phyloP scores from a whole-genome alignment of 371 early-diverging fungal species.

The Mucor plumbeus region DNA sequence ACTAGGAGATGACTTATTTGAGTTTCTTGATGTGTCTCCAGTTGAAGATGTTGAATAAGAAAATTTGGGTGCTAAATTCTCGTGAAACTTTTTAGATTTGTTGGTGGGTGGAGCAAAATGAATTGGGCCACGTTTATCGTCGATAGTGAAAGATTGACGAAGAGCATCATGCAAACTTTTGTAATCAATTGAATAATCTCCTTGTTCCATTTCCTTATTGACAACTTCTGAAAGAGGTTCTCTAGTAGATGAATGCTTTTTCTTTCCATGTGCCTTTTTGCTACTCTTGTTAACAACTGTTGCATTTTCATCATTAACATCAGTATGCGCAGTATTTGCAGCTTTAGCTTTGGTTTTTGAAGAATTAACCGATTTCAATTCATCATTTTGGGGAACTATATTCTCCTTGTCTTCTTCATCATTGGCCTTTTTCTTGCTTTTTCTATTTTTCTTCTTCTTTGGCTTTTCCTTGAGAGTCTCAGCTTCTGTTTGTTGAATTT shows the following conservation, averaged over 20 bases:
- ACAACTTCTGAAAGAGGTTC: not conserved
- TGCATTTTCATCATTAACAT: not conserved
- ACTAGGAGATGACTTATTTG: constrained; percentile 8
- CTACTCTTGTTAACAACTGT: not conserved
- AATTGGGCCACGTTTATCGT: constrained; percentile 7
- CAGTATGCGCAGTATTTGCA: not conserved
- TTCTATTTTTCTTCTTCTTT: constrained; percentile 6
- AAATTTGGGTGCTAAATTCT: not conserved
- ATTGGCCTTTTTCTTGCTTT: constrained; percentile 4
- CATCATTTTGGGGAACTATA: not conserved
- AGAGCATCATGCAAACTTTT: constrained; percentile 16
- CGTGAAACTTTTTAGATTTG: not conserved
- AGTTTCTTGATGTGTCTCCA: not conserved
- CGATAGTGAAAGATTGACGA: constrained; percentile 12
- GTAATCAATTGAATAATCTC: constrained; percentile 12
- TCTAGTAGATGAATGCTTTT: not conserved
- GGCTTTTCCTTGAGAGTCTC: constrained; percentile 1
- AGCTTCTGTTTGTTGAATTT: not conserved
- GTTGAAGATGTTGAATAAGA: not conserved
- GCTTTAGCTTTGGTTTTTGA: not conserved
- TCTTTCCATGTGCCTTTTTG: constrained; percentile 6
- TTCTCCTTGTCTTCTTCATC: constrained; percentile 4
- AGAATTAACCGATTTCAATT: not conserved
- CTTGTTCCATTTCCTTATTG: constrained; percentile 3
- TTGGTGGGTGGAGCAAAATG: constrained; percentile 14